These are phyloP conservation scores for Cercospora brassicicola DNA, from an alignment of 2,329 filamentous ascomycete genomes.

Conservation along the genomic window DNA sequence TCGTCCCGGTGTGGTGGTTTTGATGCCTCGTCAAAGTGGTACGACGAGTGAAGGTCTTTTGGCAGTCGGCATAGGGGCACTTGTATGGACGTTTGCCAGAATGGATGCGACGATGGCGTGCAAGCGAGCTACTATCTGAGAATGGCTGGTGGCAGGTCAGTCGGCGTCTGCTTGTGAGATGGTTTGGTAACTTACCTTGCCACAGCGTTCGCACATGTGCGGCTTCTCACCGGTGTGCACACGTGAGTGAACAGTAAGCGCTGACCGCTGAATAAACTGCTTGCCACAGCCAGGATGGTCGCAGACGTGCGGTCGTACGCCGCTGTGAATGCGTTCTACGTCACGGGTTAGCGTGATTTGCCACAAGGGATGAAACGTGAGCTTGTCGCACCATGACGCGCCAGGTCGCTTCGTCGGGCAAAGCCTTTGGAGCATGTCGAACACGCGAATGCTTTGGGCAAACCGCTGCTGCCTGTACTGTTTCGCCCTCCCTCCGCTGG, in stretches of 20 bases:
- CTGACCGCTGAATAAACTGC: slow-evolving; percentile 95
- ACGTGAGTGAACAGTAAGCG: slow-evolving; percentile 89
- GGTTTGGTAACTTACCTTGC: slow-evolving; percentile 67
- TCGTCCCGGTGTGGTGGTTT: slow-evolving; percentile 91
- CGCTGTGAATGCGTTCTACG: slow-evolving; percentile 90
- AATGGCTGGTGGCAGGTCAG: slow-evolving; percentile 67
- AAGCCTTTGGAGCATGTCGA: slow-evolving; percentile 89
- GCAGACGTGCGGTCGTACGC: slow-evolving; percentile 86
- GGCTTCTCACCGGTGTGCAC: slow-evolving; percentile 98
- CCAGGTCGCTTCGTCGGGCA: slow-evolving; percentile 87
- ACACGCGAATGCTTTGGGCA: slow-evolving; percentile 80
- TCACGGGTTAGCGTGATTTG: slow-evolving; percentile 29
- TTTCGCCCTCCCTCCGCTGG: slow-evolving; percentile 38
- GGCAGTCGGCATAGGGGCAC: slow-evolving; percentile 94
- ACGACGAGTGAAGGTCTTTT: slow-evolving; percentile 95
- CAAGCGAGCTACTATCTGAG: slow-evolving; percentile 91
- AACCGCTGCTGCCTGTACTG: slow-evolving; percentile 49
- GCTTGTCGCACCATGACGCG: slow-evolving; percentile 75
- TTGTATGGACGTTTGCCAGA: slow-evolving; percentile 96
- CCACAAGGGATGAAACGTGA: slow-evolving; percentile 14
- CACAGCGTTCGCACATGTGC: slow-evolving; percentile 94
- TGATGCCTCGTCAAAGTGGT: slow-evolving; percentile 94
- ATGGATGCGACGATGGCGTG: slow-evolving; percentile 90
- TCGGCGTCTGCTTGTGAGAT: neutral
- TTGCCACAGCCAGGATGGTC: slow-evolving; percentile 87